phyloP scores from a whole-genome alignment of 371 early-diverging fungal species.

The Mucor racemosus region DNA sequence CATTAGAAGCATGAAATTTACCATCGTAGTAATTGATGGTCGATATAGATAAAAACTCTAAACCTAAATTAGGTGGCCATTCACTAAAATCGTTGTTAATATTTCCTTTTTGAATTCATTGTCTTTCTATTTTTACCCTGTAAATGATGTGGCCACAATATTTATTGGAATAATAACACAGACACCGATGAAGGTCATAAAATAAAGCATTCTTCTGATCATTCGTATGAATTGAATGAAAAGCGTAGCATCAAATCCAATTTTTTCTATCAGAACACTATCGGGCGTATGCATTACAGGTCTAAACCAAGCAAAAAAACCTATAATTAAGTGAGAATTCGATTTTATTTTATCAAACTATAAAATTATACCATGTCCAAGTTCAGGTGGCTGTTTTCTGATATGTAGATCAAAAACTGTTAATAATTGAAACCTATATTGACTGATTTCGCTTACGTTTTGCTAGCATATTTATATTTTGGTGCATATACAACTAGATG shows the following conservation, averaged over 20 bases:
- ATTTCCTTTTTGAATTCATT: not conserved
- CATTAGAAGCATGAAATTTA: conserved; percentile 31
- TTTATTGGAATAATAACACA: conserved; percentile 69
- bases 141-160: conserved; percentile 58
- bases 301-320: conserved; percentile 70
- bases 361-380: conserved; percentile 31
- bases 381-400: conserved; percentile 72
- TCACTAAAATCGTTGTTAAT: conserved; percentile 25
- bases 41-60: conserved; percentile 46
- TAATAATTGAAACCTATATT: too few relatives aligned
- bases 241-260: conserved; percentile 80
- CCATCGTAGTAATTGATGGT: conserved; percentile 44
- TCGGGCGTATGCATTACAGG: conserved; percentile 68
- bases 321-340: conserved; percentile 8
- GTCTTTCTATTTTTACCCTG: conserved; percentile 43
- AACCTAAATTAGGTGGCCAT: conserved; percentile 43
- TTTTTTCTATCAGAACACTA: conserved; percentile 60
- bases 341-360: too few relatives aligned
- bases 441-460: conserved; percentile 37
- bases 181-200: conserved; percentile 64
- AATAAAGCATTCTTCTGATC: conserved; percentile 61
- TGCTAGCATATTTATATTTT: conserved; percentile 49
- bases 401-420: not conserved
- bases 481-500: conserved; percentile 50
- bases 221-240: conserved; percentile 77